Evolutionary conservation across 2,329 filamentous ascomycete genomes (phyloP).

Genomic region (Pyricularia pennisetigena): DNA sequence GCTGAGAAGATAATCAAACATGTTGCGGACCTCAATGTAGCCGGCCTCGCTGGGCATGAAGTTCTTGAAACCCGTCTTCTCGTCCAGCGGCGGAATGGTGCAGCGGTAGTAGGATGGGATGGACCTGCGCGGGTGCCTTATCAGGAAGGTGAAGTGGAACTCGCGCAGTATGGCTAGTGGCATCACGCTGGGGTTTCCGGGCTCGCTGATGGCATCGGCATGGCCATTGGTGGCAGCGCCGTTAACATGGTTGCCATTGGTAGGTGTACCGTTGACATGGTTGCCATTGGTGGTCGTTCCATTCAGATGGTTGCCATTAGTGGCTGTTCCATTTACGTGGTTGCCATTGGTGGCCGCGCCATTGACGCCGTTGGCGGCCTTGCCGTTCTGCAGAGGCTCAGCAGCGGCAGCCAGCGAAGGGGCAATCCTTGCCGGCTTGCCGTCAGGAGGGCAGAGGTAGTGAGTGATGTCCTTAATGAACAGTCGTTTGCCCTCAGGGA

Average conservation of each 20-base stretch:
- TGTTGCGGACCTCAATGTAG: conserved; percentile 74
- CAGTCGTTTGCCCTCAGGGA: conserved; percentile 60
- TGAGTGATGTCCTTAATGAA: conserved; percentile 99
- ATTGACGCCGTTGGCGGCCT: conserved; percentile 15
- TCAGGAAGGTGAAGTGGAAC: conserved; percentile 94
- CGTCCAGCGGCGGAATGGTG: conserved; percentile 76
- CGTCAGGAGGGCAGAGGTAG: conserved; percentile 73
- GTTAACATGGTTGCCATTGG: conserved; percentile 14
- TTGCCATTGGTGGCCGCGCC: conserved; percentile 6
- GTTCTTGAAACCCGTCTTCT: conserved; percentile 73
- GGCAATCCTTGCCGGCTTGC: conserved; percentile 58
- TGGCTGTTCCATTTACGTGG: conserved; percentile 31
- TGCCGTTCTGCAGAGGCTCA: conserved; percentile 14
- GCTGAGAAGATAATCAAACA: conserved; percentile 76
- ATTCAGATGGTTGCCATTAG: conserved; percentile 15
- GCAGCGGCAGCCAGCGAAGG: conserved; percentile 63
- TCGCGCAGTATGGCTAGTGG: conserved; percentile 62
- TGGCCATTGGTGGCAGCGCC: conserved; percentile 19
- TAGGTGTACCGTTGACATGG: conserved; percentile 10
- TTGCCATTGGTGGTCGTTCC: conserved; percentile 51
- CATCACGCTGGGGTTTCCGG: conserved; percentile 75
- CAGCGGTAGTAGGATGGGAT: conserved; percentile 94
- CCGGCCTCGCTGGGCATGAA: conserved; percentile 86
- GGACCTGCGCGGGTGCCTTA: conserved; percentile 85
- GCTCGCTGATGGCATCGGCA: conserved; percentile 33